A percentile compares a stretch with the other conserved stretches of the same genome.
Conservation (phyloP, 2,329 filamentous ascomycete genomes). For the Spiromastix sp. region DNA sequence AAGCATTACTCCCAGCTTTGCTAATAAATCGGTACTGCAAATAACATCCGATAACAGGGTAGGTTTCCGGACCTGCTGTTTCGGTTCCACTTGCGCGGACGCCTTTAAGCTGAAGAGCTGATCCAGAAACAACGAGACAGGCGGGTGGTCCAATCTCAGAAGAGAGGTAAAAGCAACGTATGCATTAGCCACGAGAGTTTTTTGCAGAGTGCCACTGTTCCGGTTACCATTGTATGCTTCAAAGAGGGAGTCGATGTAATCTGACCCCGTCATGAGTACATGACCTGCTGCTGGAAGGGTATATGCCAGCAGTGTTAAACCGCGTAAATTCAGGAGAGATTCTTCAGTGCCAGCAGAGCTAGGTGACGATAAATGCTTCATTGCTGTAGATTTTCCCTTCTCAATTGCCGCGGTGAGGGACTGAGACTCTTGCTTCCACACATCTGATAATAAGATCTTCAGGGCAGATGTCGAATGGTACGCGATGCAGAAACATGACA, state of each 20-base stretch:
- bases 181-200: slow-evolving; percentile 57
- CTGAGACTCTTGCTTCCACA: slow-evolving; percentile 31
- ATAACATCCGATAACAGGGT: slow-evolving; percentile 75
- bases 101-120: slow-evolving; percentile 72
- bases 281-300: slow-evolving; percentile 36
- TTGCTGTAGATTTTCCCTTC: slow-evolving; percentile 24
- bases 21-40: slow-evolving; percentile 64
- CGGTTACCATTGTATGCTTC: slow-evolving; percentile 40
- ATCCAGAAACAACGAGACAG: slow-evolving; percentile 67
- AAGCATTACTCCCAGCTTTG: slow-evolving; percentile 28
- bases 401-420: slow-evolving; percentile 26
- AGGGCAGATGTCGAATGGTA: slow-evolving; percentile 55
- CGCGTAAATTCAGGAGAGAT: slow-evolving; percentile 19
- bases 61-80: slow-evolving; percentile 27
- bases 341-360: slow-evolving; percentile 10
- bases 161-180: slow-evolving; percentile 68
- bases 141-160: slow-evolving; percentile 55
- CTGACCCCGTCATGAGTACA: slow-evolving; percentile 71
- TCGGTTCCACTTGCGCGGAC: slow-evolving; percentile 52
- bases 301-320: slow-evolving; percentile 30
- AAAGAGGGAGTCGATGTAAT: slow-evolving; percentile 68
- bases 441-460: slow-evolving; percentile 40
- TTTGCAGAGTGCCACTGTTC: slow-evolving; percentile 52
- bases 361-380: slow-evolving; percentile 20
- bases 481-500: slow-evolving; percentile 56